These are phyloP conservation scores for Scutellaria minor DNA, from an alignment of 257 asterid species.

Conservation along the genomic window DNA sequence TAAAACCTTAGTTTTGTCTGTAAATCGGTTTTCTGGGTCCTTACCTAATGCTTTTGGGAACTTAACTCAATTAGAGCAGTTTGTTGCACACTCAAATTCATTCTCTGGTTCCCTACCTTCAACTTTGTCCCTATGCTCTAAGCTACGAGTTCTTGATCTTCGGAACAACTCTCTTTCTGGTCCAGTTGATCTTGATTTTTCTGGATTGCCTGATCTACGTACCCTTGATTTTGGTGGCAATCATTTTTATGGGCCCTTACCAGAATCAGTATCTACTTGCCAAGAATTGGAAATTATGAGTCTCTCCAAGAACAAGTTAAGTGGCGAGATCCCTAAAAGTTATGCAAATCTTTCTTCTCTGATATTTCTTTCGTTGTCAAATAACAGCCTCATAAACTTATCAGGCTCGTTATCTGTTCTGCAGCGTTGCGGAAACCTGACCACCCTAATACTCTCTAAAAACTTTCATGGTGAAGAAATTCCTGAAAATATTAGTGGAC, in stretches of 20 bases:
- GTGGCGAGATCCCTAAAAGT: conserved; percentile 63
- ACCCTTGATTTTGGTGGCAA: conserved; percentile 78
- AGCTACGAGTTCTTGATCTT: conserved; percentile 72
- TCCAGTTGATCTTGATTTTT: conserved; percentile 63
- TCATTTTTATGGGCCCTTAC: conserved; percentile 67
- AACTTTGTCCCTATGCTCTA: conserved; percentile 61
- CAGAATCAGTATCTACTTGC: conserved; percentile 67
- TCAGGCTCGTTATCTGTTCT: conserved; percentile 62
- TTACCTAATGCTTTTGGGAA: conserved; percentile 84
- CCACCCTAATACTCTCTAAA: conserved; percentile 75
- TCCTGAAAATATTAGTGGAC: conserved; percentile 59
- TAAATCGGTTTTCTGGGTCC: conserved; percentile 64
- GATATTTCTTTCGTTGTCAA: conserved; percentile 65
- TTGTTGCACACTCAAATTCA: conserved; percentile 74
- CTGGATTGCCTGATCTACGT: conserved; percentile 54
- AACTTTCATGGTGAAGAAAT: conserved; percentile 85
- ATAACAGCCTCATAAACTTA: conserved; percentile 67
- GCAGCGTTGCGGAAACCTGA: conserved; percentile 65
- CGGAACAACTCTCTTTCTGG: conserved; percentile 80
- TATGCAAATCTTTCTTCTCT: conserved; percentile 76
- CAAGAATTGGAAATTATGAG: conserved; percentile 60
- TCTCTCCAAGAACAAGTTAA: conserved; percentile 65
- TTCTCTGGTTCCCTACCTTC: conserved; percentile 76
- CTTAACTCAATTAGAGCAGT: conserved; percentile 60
- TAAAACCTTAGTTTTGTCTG: conserved; percentile 49